phyloP scores from a whole-genome alignment of 1,284 basidiomycete genomes.

The Ustilago crameri region DNA sequence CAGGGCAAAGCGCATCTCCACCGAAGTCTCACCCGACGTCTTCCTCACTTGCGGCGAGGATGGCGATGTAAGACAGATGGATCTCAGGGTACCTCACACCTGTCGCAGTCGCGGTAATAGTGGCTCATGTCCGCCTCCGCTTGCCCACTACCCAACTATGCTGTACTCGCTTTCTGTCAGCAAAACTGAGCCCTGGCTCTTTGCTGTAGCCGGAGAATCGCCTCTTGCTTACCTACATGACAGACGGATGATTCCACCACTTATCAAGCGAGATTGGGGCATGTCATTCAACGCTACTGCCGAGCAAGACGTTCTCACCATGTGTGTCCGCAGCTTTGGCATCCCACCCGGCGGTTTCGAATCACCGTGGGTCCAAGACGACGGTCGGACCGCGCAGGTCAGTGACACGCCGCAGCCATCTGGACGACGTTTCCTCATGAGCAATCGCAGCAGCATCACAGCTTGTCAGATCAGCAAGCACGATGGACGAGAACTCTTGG shows the following conservation, averaged over 20 bases:
- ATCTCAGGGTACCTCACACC: slow-evolving; percentile 78
- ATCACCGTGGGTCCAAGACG: slow-evolving; percentile 16
- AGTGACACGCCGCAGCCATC: slow-evolving; percentile 7
- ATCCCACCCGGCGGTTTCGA: slow-evolving; percentile 70
- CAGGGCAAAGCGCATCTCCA: slow-evolving; percentile 78
- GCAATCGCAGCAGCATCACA: slow-evolving; percentile 55
- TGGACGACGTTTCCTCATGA: slow-evolving; percentile 16
- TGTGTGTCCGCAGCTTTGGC: slow-evolving; percentile 87
- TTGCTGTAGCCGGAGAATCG: slow-evolving; percentile 70
- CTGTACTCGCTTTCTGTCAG: slow-evolving; percentile 71
- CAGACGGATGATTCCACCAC: slow-evolving; percentile 78
- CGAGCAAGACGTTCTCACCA: slow-evolving; percentile 73
- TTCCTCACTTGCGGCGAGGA: slow-evolving; percentile 89
- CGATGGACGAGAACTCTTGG: slow-evolving; percentile 59
- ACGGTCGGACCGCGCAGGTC: slow-evolving; percentile 20
- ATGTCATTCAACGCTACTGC: slow-evolving; percentile 69
- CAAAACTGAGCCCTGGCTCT: slow-evolving; percentile 70
- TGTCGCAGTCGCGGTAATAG: slow-evolving; percentile 64
- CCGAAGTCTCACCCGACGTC: slow-evolving; percentile 81
- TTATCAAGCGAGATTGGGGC: slow-evolving; percentile 80
- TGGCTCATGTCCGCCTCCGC: slow-evolving; percentile 73
- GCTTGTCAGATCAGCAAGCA: slow-evolving; percentile 62
- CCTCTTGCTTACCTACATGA: slow-evolving; percentile 86
- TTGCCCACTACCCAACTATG: slow-evolving; percentile 71
- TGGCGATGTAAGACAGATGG: slow-evolving; percentile 78